Base-by-base conservation (phyloP, 306 rosid genomes). In the Canavalia gladiata region DNA sequence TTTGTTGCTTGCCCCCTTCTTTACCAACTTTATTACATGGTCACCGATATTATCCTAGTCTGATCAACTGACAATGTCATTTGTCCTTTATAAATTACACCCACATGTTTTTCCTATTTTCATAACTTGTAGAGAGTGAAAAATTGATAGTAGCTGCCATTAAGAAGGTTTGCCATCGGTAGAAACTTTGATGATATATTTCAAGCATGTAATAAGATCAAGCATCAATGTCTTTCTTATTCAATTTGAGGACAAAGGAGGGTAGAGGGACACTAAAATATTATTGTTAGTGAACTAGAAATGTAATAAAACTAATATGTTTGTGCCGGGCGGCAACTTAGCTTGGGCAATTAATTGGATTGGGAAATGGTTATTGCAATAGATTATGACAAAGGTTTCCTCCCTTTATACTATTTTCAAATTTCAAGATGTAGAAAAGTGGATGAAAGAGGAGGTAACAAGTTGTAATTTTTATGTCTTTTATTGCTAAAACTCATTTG, bases 171-270 rank as follows among this genome's bases (percentile, higher is more conserved):
- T 55, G 4, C 10, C 78, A 28, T 41, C 30, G 0, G 56, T 29
- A 55, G 18, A 52, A 34, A n/a, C 59, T 50, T 31, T 2, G 30
- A 45, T 11, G 10, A 30, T 13, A 18, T 2, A 54, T 72, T 52
- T 51, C 25, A 18, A 18, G 25, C 25, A 35, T 5, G 64, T 13
- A 31, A 34, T 34, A 13, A 33, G 18, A 72, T 72, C 54, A 4
- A 73, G 64, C 7, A 54, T 72, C 66, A 54, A 18, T 71, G 1
- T 8, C 18, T 5, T 4, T 29, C 55, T 41, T 30, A 57, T 55
- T 73, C 66, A 73, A 41, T 74, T 57, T 57, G 56, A 55, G 52
- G 41, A 42, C 41, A 57, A 57, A 2, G 29, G 76, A 70, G 8
- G 7, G 34, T 29, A 46, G n/a, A 28, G 33, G 34, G 29, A 13